Conservation (phyloP, 192 early-diverging fungal genomes). For the Backusella parvicylindrica region DNA sequence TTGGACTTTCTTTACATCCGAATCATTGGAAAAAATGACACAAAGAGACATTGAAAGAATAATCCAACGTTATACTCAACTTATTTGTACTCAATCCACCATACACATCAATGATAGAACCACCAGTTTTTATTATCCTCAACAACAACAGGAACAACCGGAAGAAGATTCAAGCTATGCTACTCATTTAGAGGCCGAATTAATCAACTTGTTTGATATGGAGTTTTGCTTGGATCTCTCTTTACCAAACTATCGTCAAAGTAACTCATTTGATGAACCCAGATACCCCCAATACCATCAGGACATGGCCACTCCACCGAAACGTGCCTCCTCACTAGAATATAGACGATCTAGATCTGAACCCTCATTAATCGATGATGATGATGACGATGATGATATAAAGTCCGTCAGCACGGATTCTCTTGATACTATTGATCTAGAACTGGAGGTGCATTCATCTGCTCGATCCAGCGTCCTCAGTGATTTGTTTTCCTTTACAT, state of each 20-base stretch:
- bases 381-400: neutral
- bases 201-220: neutral
- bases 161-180: neutral
- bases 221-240: neutral
- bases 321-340: neutral
- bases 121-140: neutral
- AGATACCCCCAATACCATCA: neutral
- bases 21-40: slow-evolving; percentile 8
- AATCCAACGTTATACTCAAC: neutral
- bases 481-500: neutral
- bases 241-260: neutral
- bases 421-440: neutral
- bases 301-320: neutral
- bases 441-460: neutral
- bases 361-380: neutral
- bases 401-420: neutral
- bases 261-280: neutral
- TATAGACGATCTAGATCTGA: neutral
- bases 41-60: neutral
- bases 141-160: neutral
- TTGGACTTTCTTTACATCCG: slow-evolving; percentile 35
- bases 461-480: neutral
- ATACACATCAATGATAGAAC: neutral
- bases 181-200: neutral
- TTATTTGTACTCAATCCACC: neutral